Percentiles rank a stretch among this genome's conserved stretches.
Conservation (phyloP, 176 grass and related monocot species). For the Luzula sylvatica region DNA sequence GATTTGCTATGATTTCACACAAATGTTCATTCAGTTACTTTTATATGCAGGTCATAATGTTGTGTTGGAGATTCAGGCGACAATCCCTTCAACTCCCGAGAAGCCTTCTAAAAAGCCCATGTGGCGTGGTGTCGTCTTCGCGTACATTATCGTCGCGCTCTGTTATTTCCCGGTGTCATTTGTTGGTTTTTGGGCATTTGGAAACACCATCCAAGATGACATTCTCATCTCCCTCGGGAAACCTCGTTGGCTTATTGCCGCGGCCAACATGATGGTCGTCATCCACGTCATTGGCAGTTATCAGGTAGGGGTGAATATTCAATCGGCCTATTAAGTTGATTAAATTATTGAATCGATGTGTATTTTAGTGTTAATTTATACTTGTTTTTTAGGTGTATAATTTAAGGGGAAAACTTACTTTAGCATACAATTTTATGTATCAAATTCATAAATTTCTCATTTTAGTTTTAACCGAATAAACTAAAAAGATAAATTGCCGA, state of each 20-base stretch:
- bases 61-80: conserved; percentile 65
- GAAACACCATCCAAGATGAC: conserved; percentile 8
- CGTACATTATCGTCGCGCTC: conserved; percentile 39
- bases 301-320: conserved; percentile 25
- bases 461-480: neutral
- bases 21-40: too few species aligned
- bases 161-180: conserved; percentile 61
- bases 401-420: too few species aligned
- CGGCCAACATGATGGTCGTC: conserved; percentile 73
- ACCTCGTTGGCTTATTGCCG: conserved; percentile 54
- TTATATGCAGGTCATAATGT: conserved; percentile 45
- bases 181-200: conserved; percentile 35
- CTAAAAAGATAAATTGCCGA: too few species aligned
- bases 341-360: too few species aligned
- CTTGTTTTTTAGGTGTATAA: neutral
- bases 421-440: too few species aligned
- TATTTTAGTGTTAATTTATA: neutral
- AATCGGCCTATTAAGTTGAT: too few species aligned
- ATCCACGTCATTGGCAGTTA: conserved; percentile 68
- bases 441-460: too few species aligned
- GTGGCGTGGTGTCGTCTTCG: conserved; percentile 41
- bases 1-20: too few species aligned
- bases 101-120: conserved; percentile 48
- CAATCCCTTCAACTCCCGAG: conserved; percentile 44
- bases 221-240: conserved; percentile 28